A percentile compares a stretch with the other conserved stretches of the same genome.
These are phyloP conservation scores for Clavispora phyllophila DNA, from an alignment of 805 yeast species.

Conservation along the genomic window DNA sequence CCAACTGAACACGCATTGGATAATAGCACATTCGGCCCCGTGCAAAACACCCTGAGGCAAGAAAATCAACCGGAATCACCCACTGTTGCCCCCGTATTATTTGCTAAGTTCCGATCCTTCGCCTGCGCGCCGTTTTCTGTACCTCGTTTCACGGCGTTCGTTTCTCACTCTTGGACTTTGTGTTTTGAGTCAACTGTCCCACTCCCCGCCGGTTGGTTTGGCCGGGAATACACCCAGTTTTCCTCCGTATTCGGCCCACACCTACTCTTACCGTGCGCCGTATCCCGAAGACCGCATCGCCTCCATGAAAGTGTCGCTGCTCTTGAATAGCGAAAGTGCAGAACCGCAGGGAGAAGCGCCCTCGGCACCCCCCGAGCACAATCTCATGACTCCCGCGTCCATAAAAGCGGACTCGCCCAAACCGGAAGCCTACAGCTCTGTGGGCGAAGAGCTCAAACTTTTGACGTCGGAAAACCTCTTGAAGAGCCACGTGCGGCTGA, in stretches of 20 bases:
- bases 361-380: background rate
- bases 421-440: background rate
- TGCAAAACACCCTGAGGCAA: background rate
- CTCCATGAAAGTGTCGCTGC: background rate
- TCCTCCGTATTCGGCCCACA: too few species aligned
- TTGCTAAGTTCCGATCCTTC: background rate
- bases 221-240: too few species aligned
- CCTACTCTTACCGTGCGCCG: too few species aligned
- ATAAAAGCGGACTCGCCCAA: background rate
- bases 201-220: background rate
- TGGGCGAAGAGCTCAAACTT: background rate
- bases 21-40: background rate
- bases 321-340: slow-evolving; percentile 1
- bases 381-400: background rate
- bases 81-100: too few species aligned
- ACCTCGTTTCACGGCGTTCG: background rate
- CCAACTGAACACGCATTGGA: background rate
- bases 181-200: background rate
- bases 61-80: background rate
- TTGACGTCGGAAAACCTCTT: background rate
- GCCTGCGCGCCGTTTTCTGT: too few species aligned
- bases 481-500: slow-evolving; percentile 1
- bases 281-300: background rate
- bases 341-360: background rate
- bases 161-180: background rate